Base-by-base conservation (phyloP, 331 rosid genomes). In the Malus hybrid region DNA sequence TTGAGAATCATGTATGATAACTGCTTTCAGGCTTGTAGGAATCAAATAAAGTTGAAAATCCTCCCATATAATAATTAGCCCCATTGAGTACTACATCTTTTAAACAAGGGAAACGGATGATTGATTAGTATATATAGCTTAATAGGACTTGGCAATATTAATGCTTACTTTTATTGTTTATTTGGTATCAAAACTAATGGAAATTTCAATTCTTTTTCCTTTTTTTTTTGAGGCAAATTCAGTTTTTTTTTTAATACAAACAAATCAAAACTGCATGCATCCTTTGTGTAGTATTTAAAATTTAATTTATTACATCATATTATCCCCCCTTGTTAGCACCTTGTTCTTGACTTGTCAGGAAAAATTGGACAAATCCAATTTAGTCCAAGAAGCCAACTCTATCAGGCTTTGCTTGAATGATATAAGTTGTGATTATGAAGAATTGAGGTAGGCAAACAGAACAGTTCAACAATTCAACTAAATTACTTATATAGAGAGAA, bases 1-100 rank as follows among this genome's bases (percentile, higher is more conserved):
- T 52, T 76, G 80, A 72, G 78, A 64, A 55, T 46, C 69, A 69
- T 10, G 48, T 42, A 55, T 80, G 68, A 74, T 74, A 63, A 32
- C 61, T 81, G 79, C 81, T 85, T 85, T 64, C 57, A 63, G 76
- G 77, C 77, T 75, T 80, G 81, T 42, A 34, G 56, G 80, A 33
- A 36, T 42, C 77, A 62, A 79, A 89, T 75, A 78, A 78, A 81
- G 85, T 56, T 68, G 71, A 78, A 71, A 76, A 85, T 83, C 42
- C 84, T 34, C 54, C 16, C 67, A 36, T 1, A 56, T 69, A 61
- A 69, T 80, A 78, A 70, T 66, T 70, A 75, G 50, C 61, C 71
- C 65, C 65, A 81, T 84, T 48, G 70, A 76, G 78, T 15, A 13
- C 27, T 72, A 34, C 39, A 59, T 19, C 60, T 18, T 3, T 6